Evolutionary conservation across 164 flowering plant species (phyloP).

Genomic region (Nymphaea thermarum): DNA sequence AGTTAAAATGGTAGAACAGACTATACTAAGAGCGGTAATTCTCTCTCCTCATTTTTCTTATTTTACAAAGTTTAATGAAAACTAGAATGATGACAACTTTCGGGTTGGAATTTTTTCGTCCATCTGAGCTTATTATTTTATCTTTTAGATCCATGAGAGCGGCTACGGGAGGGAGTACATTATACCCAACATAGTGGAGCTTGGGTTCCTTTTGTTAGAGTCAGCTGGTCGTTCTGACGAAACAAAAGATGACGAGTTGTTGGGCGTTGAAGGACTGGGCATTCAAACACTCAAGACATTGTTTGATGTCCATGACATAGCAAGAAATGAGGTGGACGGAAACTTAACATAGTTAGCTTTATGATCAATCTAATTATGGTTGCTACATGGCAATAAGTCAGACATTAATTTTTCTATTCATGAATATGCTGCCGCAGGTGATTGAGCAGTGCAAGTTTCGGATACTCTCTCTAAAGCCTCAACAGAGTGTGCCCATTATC

Average conservation of each 20-base stretch:
- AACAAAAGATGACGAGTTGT: constrained; percentile 34
- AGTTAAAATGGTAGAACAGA: constrained; percentile 44
- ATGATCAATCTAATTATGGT: no score
- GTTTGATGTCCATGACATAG: constrained; percentile 80
- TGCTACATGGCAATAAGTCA: neutral
- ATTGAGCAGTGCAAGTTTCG: constrained; percentile 82
- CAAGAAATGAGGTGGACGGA: constrained; percentile 61
- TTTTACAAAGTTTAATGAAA: no score
- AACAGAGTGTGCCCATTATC: constrained; percentile 43
- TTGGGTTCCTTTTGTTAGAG: constrained; percentile 58
- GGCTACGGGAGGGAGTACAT: constrained; percentile 79
- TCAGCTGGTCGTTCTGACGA: constrained; percentile 31
- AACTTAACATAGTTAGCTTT: no score
- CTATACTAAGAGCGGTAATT: constrained; percentile 65
- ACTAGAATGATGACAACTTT: neutral
- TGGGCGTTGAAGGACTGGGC: constrained; percentile 59
- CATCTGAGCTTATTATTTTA: neutral
- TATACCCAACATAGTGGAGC: constrained; percentile 58
- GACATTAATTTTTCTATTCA: neutral
- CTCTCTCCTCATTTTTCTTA: neutral
- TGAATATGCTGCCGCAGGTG: constrained; percentile 29
- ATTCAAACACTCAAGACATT: constrained; percentile 48
- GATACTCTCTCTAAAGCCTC: constrained; percentile 67
- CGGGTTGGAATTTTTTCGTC: neutral
- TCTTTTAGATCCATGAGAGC: constrained; percentile 54